These are phyloP conservation scores for Knoxia roxburghii DNA, from an alignment of 257 asterid genomes.

Conservation along the genomic window DNA sequence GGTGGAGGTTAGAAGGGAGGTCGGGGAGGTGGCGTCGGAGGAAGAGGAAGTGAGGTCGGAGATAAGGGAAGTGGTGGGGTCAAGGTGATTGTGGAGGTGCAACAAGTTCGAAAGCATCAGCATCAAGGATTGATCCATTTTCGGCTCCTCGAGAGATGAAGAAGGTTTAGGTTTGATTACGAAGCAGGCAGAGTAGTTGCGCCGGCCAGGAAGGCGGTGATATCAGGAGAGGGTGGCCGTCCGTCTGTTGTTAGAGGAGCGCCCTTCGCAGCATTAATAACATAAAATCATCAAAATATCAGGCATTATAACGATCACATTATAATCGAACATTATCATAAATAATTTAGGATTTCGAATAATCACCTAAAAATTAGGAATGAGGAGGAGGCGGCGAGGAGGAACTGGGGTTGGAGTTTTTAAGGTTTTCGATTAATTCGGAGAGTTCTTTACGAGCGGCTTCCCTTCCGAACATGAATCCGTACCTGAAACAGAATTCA, in stretches of 20 bases:
- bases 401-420: constrained; percentile 45
- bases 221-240: too few relatives aligned
- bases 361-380: constrained; percentile 26
- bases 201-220: too few relatives aligned
- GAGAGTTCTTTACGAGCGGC: constrained; percentile 78
- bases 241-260: too few relatives aligned
- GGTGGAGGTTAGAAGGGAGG: constrained; percentile 51
- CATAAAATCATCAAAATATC: neutral
- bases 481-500: constrained; percentile 48
- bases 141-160: neutral
- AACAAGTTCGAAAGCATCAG: constrained; percentile 88
- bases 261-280: neutral
- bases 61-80: constrained; percentile 80
- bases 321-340: neutral
- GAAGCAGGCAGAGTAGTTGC: too few relatives aligned
- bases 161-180: too few relatives aligned
- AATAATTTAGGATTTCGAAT: neutral
- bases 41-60: constrained; percentile 58
- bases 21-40: constrained; percentile 40
- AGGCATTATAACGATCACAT: too few relatives aligned
- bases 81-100: constrained; percentile 91
- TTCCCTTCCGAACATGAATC: constrained; percentile 90
- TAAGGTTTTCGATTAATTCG: constrained; percentile 65
- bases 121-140: constrained; percentile 81
- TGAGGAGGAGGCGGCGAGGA: constrained; percentile 26